Conservation (phyloP, 306 rosid species). For the Trifolium repens region DNA sequence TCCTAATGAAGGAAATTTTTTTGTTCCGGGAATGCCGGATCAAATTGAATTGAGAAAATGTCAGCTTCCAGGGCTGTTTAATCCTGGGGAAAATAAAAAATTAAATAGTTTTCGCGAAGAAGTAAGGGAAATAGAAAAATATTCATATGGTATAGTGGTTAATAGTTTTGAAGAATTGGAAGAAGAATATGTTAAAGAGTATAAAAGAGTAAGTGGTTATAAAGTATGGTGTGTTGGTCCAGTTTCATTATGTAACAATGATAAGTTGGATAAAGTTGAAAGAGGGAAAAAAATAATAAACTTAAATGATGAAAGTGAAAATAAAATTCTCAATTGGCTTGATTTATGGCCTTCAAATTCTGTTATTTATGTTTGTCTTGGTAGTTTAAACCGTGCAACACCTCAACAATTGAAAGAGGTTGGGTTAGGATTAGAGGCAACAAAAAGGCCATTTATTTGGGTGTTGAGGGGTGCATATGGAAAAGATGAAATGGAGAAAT, state of each 20-base stretch:
- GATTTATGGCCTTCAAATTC: conserved; percentile 46
- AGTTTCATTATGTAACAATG: conserved; percentile 45
- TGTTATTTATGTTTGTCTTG: conserved; percentile 63
- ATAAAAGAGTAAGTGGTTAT: conserved; percentile 4
- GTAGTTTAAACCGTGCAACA: conserved; percentile 53
- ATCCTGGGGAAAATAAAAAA: conserved; percentile 14
- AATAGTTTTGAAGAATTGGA: conserved; percentile 57
- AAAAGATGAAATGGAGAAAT: conserved; percentile 44
- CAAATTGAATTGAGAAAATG: conserved; percentile 35
- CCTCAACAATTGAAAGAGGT: conserved; percentile 54
- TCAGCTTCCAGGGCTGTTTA: conserved; percentile 32
- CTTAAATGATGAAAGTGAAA: conserved; percentile 38
- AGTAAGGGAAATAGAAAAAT: not conserved
- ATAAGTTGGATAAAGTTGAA: conserved; percentile 39
- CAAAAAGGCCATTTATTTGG: conserved; percentile 69
- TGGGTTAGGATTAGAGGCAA: conserved; percentile 62
- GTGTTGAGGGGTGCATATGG: conserved; percentile 49
- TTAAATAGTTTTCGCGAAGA: conserved; percentile 11
- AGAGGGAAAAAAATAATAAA: conserved; percentile 49
- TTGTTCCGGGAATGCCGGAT: conserved; percentile 43
- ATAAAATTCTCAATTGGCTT: conserved; percentile 54
- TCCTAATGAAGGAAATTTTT: conserved; percentile 30
- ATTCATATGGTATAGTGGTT: conserved; percentile 44
- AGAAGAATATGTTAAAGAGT: conserved; percentile 39
- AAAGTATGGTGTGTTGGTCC: conserved; percentile 64